Base-by-base conservation (phyloP, 306 rosid species). In the Dryas drummondii region DNA sequence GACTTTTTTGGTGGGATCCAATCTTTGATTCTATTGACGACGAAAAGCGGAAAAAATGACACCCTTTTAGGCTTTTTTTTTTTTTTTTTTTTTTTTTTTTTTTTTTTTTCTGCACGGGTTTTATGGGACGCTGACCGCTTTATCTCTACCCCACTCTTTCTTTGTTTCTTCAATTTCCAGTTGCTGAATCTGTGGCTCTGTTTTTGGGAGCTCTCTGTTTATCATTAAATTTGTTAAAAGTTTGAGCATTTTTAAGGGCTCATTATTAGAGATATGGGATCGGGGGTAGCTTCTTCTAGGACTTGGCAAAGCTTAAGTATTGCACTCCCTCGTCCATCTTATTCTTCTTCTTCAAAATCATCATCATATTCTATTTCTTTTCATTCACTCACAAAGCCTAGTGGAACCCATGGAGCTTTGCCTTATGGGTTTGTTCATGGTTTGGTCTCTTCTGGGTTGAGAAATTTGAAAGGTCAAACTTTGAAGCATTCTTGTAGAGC, bases 201-300 rank as follows among this genome's bases (percentile, higher is more conserved):
- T 69, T 44, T 63, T 62, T 75, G 71, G 55, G 72, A 62, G 10
- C 48, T 56, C 44, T 70, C 50, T 40, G 64, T 50, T 9, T 66
- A 7, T 55, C 2, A 52, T 49, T 17, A 27, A 4, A 7, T 27
- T 62, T 16, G 63, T 63, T 26, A 56, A 51, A n/a, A n/a, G 6
- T 41, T 40, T 79, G 32, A 49, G 82, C 73, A n/a, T 42, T 60
- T 72, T 72, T 66, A 16, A 52, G 58, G 61, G 42, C 27, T 61
- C 78, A 66, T 27, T 37, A 77, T 37, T 32, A 37, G 71, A 59
- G 71, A 59, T 17, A 91, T 91, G 93, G 87, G 53, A 5, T 82
- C 82, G 74, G 68, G 85, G 67, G 66, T 85, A 44, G 66, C 68
- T 76, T 77, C 84, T 26, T 69, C 79, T 26, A 83, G 76, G 69